These are phyloP conservation scores for Epichloe aotearoae DNA, from an alignment of 2,329 filamentous ascomycete species.

Conservation along the genomic window DNA sequence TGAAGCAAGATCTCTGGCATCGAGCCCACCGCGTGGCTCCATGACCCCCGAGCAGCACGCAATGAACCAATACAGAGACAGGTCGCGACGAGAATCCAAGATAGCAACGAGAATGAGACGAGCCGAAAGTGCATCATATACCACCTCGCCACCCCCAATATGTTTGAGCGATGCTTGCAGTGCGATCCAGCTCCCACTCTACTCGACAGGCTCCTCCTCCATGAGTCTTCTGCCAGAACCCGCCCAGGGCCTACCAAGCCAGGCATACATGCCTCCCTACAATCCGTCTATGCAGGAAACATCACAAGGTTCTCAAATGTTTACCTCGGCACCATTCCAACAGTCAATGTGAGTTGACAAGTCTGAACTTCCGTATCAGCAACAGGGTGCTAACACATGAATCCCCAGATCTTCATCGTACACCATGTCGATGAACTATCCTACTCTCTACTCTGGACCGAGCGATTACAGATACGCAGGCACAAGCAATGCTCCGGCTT, in stretches of 20 bases:
- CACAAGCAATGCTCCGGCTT: neutral
- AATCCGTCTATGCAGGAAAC: slow-evolving; percentile 33
- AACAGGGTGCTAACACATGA: slow-evolving; percentile 10
- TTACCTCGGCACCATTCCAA: slow-evolving; percentile 18
- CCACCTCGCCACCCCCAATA: slow-evolving; percentile 24
- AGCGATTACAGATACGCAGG: slow-evolving; percentile 27
- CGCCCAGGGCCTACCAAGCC: slow-evolving; percentile 26
- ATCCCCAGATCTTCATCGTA: slow-evolving; percentile 21
- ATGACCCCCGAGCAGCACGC: slow-evolving; percentile 49
- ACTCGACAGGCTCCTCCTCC: slow-evolving; percentile 34
- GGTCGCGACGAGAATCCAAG: slow-evolving; percentile 45
- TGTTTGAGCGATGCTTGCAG: slow-evolving; percentile 25
- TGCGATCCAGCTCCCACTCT: slow-evolving; percentile 33
- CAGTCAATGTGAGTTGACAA: slow-evolving; percentile 23
- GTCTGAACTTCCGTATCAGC: neutral
- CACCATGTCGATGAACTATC: slow-evolving; percentile 32
- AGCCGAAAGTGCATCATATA: slow-evolving; percentile 32
- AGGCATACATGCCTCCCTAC: slow-evolving; percentile 37
- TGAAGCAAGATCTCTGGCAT: slow-evolving; percentile 38
- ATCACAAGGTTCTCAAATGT: slow-evolving; percentile 23
- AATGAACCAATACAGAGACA: slow-evolving; percentile 47
- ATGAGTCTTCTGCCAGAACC: slow-evolving; percentile 40
- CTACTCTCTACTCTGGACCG: slow-evolving; percentile 20
- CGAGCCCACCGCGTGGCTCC: slow-evolving; percentile 41
- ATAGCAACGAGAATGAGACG: slow-evolving; percentile 36